These are phyloP conservation scores for Klebsormidium nitens DNA, from an alignment of 139 green algal genomes.

Conservation along the genomic window DNA sequence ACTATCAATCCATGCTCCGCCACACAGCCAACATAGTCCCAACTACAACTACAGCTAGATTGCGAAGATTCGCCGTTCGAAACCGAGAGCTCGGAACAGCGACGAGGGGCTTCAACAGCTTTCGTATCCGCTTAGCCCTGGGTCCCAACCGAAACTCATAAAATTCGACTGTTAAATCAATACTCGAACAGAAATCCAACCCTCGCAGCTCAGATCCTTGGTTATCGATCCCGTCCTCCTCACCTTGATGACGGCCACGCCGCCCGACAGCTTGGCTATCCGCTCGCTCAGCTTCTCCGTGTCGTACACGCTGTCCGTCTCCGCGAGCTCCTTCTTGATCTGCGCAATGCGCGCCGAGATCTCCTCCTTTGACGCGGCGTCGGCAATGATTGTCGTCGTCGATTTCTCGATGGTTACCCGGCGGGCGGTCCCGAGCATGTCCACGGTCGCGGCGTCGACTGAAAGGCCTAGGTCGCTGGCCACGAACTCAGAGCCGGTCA, in stretches of 20 bases:
- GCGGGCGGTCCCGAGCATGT: constrained; percentile 87
- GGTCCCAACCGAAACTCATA: neutral
- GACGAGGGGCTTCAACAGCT: too few species aligned
- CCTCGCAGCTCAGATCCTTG: neutral
- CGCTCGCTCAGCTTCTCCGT: constrained; percentile 97
- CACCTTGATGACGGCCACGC: constrained; percentile 97
- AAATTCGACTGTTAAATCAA: neutral
- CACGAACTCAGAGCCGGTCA: constrained; percentile 88
- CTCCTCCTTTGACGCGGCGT: constrained; percentile 90
- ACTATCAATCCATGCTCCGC: too few species aligned
- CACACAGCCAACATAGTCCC: too few species aligned
- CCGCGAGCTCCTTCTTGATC: constrained; percentile 92
- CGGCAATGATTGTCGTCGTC: constrained; percentile 88
- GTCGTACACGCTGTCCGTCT: constrained; percentile 96
- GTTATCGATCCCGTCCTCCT: neutral
- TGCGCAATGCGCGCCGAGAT: constrained; percentile 88
- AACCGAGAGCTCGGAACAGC: too few species aligned
- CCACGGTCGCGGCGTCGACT: constrained; percentile 62
- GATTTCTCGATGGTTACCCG: constrained; percentile 79
- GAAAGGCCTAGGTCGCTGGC: constrained; percentile 86
- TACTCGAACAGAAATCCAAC: neutral
- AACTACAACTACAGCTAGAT: too few species aligned
- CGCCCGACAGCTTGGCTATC: constrained; percentile 96
- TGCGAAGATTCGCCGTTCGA: too few species aligned
- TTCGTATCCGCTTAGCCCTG: too few species aligned